These are phyloP conservation scores for Pythium myriotylum DNA, from an alignment of 352 stramenopile genomes.

Conservation along the genomic window DNA sequence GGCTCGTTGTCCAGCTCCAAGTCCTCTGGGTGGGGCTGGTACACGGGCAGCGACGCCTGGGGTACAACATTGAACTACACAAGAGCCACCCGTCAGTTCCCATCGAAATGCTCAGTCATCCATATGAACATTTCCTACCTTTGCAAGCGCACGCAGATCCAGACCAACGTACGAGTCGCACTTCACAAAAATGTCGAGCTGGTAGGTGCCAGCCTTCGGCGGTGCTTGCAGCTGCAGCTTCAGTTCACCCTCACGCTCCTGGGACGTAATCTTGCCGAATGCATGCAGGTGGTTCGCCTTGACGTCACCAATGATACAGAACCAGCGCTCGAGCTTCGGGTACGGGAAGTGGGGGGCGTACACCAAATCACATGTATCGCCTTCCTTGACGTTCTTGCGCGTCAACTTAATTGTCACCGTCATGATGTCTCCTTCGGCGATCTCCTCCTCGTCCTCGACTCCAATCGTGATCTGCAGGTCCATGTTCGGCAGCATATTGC, in stretches of 20 bases:
- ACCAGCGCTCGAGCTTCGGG: constrained; percentile 97
- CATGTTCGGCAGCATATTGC: constrained; percentile 95
- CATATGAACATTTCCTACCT: constrained; percentile 41
- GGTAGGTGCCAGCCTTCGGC: constrained; percentile 92
- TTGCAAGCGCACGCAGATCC: constrained; percentile 91
- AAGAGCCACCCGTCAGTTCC: constrained; percentile 23
- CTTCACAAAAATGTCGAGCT: constrained; percentile 98
- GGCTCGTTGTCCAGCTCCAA: constrained; percentile 99
- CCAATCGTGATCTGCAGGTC: constrained; percentile 91
- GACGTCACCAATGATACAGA: constrained; percentile 94
- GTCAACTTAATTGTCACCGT: constrained; percentile 97
- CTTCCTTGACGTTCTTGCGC: constrained; percentile 96
- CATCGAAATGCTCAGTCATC: neutral
- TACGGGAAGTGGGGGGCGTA: constrained; percentile 97
- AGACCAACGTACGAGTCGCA: constrained; percentile 98
- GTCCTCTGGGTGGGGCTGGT: constrained; percentile 97
- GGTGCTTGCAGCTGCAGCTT: constrained; percentile 97
- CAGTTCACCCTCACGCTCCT: constrained; percentile 87
- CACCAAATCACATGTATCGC: constrained; percentile 93
- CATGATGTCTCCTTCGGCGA: constrained; percentile 99
- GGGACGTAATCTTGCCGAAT: constrained; percentile 95
- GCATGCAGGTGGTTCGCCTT: constrained; percentile 95
- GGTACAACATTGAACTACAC: constrained; percentile 93
- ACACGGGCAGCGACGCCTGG: constrained; percentile 93
- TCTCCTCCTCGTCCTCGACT: constrained; percentile 91